Conservation (phyloP, 352 stramenopile species). For the Globisporangium paroecandrum region DNA sequence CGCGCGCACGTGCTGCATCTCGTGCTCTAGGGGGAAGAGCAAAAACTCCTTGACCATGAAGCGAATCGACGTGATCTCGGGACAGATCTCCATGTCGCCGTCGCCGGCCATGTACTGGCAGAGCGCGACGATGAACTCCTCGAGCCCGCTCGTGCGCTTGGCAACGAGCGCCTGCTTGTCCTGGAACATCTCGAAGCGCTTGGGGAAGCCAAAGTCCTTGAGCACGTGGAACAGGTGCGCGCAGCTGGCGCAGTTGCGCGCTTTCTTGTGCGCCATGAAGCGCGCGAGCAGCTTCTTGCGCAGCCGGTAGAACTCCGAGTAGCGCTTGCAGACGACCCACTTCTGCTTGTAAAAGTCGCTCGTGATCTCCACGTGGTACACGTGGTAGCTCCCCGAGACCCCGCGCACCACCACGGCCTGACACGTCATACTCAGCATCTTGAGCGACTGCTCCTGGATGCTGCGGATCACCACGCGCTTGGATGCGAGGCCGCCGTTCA, state of each 20-base stretch:
- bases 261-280: slow-evolving; percentile 58
- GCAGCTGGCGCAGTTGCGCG: slow-evolving; percentile 47
- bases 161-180: slow-evolving; percentile 56
- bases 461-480: slow-evolving; percentile 69
- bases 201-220: slow-evolving; percentile 69
- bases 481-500: slow-evolving; percentile 35
- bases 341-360: slow-evolving; percentile 89
- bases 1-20: slow-evolving; percentile 75
- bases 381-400: slow-evolving; percentile 75
- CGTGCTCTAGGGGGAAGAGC: slow-evolving; percentile 79
- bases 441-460: slow-evolving; percentile 80
- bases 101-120: slow-evolving; percentile 64
- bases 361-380: slow-evolving; percentile 84
- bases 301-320: slow-evolving; percentile 82
- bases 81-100: slow-evolving; percentile 49
- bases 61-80: slow-evolving; percentile 60
- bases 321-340: slow-evolving; percentile 87
- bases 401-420: slow-evolving; percentile 75
- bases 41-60: slow-evolving; percentile 83
- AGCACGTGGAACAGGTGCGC: slow-evolving; percentile 51
- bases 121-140: slow-evolving; percentile 76
- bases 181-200: slow-evolving; percentile 73
- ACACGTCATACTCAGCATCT: slow-evolving; percentile 63
- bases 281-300: slow-evolving; percentile 67
- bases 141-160: slow-evolving; percentile 58